Percentiles rank a stretch among this genome's conserved stretches.
Conservation (phyloP, 1,139 yeast genomes). For the Geotrichum fermentans region DNA sequence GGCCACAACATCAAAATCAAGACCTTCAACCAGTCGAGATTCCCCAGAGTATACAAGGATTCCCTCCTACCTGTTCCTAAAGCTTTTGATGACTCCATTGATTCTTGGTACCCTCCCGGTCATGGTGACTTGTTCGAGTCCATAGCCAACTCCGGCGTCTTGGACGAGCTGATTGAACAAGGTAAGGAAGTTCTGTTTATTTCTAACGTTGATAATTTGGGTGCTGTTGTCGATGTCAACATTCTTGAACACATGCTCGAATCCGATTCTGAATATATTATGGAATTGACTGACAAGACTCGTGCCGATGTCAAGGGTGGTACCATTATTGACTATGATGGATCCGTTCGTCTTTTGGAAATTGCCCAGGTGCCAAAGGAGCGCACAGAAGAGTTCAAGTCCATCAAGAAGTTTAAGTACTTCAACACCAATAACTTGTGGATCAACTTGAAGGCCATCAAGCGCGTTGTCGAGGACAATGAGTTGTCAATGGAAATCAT, state of each 20-base stretch:
- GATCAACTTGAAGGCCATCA: conserved; percentile 92
- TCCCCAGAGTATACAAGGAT: conserved; percentile 92
- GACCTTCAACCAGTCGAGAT: conserved; percentile 94
- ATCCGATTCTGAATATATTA: conserved; percentile 85
- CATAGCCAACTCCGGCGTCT: conserved; percentile 81
- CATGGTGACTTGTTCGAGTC: conserved; percentile 97
- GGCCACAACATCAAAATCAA: conserved; percentile 93
- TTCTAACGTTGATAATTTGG: conserved; percentile 96
- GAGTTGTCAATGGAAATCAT: conserved; percentile 87
- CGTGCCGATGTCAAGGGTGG: conserved; percentile 99
- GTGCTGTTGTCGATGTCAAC: conserved; percentile 93
- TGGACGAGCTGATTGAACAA: conserved; percentile 81
- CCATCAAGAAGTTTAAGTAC: conserved; percentile 94
- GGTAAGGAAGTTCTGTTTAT: conserved; percentile 95
- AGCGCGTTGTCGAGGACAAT: conserved; percentile 81
- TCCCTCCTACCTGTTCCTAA: conserved; percentile 92
- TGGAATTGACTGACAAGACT: conserved; percentile 98
- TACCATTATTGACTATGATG: conserved; percentile 92
- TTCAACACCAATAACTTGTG: conserved; percentile 97
- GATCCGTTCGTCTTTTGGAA: conserved; percentile 88
- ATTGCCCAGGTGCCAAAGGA: conserved; percentile 99
- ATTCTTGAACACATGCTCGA: conserved; percentile 90
- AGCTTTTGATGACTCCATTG: conserved; percentile 64
- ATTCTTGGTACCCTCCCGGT: conserved; percentile 97
- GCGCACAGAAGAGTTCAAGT: conserved; percentile 96